Conservation (phyloP, 164 flowering plant species). For the Dillenia suffruticosa region DNA sequence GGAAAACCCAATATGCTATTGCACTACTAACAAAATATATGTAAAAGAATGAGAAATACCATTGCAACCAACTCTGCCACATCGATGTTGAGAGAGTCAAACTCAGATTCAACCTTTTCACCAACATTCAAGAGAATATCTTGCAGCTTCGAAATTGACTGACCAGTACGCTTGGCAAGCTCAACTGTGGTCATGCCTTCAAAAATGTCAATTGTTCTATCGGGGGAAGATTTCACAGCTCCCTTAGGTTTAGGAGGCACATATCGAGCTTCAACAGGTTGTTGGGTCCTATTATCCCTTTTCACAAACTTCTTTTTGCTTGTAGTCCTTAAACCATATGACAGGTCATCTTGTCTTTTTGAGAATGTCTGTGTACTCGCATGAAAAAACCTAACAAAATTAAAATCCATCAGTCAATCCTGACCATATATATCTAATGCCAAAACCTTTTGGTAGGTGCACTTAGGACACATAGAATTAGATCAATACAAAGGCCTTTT, state of each 20-base stretch:
- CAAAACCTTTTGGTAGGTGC: neutral
- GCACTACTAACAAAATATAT: neutral
- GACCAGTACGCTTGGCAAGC: conserved; percentile 75
- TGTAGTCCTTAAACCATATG: conserved; percentile 34
- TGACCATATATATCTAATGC: neutral
- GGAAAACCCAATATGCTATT: no score
- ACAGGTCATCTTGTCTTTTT: conserved; percentile 28
- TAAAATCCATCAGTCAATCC: conserved; percentile 1
- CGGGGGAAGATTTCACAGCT: conserved; percentile 30
- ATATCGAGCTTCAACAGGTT: conserved; percentile 86
- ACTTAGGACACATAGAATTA: neutral
- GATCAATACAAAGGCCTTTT: neutral
- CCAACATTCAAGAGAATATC: conserved; percentile 72
- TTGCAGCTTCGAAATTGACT: conserved; percentile 45
- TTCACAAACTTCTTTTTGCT: conserved; percentile 56
- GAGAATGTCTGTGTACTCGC: conserved; percentile 38
- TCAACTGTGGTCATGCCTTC: conserved; percentile 87
- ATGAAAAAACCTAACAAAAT: conserved; percentile 52
- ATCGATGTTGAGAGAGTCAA: conserved; percentile 76
- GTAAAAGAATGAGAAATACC: conserved; percentile 38
- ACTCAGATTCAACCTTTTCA: conserved; percentile 74
- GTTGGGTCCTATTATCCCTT: conserved; percentile 34
- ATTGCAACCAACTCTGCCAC: conserved; percentile 80
- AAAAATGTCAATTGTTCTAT: conserved; percentile 75
- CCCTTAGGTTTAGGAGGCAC: conserved; percentile 58